phyloP scores from a whole-genome alignment of 495 filamentous ascomycete genomes.

The Friedmanniomyces endolithicus region DNA sequence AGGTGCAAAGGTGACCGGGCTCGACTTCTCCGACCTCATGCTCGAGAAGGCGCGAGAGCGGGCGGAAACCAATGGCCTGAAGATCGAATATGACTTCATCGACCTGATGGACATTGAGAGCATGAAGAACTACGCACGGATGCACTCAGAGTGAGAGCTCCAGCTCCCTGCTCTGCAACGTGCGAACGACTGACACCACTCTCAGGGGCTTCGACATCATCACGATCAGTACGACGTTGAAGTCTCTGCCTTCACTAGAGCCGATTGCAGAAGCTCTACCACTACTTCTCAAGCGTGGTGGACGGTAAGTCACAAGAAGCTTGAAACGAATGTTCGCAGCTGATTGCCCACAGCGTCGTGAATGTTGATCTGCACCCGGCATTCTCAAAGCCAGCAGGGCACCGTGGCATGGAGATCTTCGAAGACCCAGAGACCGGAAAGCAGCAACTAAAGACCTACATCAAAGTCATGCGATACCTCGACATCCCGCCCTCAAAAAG shows the following conservation, averaged over 20 bases:
- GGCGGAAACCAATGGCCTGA: not conserved
- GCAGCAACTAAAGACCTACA: slow-evolving; percentile 4
- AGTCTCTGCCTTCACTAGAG: slow-evolving; percentile 2
- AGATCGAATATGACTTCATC: slow-evolving; percentile 1
- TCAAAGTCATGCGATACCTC: slow-evolving; percentile 8
- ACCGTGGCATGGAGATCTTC: slow-evolving; percentile 10
- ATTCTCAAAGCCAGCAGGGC: slow-evolving; percentile 9
- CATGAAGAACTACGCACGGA: not conserved
- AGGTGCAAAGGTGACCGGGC: not conserved
- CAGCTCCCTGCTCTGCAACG: too few species aligned
- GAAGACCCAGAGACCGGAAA: slow-evolving; percentile 8
- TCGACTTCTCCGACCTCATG: slow-evolving; percentile 4
- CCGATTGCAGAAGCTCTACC: slow-evolving; percentile 10
- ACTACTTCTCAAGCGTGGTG: not conserved
- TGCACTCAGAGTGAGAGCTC: not conserved
- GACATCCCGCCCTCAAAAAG: slow-evolving; percentile 3
- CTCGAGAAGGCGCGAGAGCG: not conserved
- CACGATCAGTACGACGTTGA: slow-evolving; percentile 8
- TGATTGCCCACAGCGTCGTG: not conserved
- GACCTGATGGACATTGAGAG: slow-evolving; percentile 9
- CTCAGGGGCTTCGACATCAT: slow-evolving; percentile 7
- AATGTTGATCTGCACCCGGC: slow-evolving; percentile 11
- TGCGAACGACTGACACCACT: too few species aligned
- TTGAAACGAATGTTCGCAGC: not conserved
- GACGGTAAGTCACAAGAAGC: not conserved